Base-by-base conservation (phyloP, 495 filamentous ascomycete genomes). In the Daldinia loculata region DNA sequence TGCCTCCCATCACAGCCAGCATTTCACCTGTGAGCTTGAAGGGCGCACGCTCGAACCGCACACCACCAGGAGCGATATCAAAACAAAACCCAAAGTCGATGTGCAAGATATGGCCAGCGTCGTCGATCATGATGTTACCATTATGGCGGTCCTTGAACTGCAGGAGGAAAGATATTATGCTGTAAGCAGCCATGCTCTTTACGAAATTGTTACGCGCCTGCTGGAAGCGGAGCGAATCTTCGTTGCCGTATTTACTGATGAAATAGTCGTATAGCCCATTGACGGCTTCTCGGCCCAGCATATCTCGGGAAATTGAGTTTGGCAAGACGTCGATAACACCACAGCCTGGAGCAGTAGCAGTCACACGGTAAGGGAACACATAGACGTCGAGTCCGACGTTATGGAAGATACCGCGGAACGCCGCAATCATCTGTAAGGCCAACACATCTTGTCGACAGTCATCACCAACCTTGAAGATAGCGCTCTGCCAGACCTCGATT, bases 51-150 rank as follows among this genome's bases (percentile, higher is more conserved):
- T 99, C 96, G 75, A 99, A 99, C 60, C 91, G 93, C 58, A 98
- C 92, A 22, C 96, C 96, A 43, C 96, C 96, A 0, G 96, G 96
- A 1, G 93, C 96, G 75, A 99, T 98, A 77, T 99, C 96, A 79
- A 99, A 98, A 80, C 95, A 98, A 85, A 99, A 99, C 19, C 96
- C 96, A 74, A 99, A 99, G 81, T 99, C 95, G 77, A 99, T 97
- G 80, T 99, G 96, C 19, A 99, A 89, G 76, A 99, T 97, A 80
- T 98, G 95, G 5, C 96, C 96, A 2, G 90, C 92, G 74, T 97
- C 94, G 75, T 98, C 93, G 45, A 99, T 87, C 96, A 99, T 98
- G 82, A 99, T 98, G 80, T 99, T 99, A 45, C 96, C 96, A 77
- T 99, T 99, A 80, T 99, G 96, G 5, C 96, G 89, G 79, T 99